phyloP scores from a whole-genome alignment of 371 early-diverging fungal species.

The Circinella minor region DNA sequence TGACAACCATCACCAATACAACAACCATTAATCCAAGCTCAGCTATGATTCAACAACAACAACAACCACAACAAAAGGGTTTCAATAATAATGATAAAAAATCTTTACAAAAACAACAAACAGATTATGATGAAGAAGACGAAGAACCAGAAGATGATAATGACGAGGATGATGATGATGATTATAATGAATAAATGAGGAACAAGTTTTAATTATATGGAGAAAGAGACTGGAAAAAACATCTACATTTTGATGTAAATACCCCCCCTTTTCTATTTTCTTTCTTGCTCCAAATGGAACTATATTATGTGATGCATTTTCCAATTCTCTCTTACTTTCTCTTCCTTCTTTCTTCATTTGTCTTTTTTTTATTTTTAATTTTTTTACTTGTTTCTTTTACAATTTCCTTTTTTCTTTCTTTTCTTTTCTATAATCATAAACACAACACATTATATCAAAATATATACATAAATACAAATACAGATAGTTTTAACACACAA shows the following conservation, averaged over 20 bases:
- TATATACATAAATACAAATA: neutral
- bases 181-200: constrained; percentile 8
- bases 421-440: neutral
- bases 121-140: constrained; percentile 1
- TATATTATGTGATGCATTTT: neutral
- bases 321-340: neutral
- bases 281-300: too few relatives aligned
- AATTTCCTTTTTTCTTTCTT: neutral
- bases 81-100: too few relatives aligned
- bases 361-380: too few relatives aligned
- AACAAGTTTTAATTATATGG: neutral
- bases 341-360: neutral
- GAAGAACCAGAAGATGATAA: neutral
- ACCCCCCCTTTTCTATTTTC: too few relatives aligned
- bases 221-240: neutral
- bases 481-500: too few relatives aligned
- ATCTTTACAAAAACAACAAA: neutral
- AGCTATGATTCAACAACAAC: neutral
- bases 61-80: neutral
- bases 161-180: constrained; percentile 14
- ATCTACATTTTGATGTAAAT: too few relatives aligned
- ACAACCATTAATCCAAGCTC: neutral
- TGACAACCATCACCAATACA: too few relatives aligned
- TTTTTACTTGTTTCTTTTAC: neutral
- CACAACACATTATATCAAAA: neutral